Percentiles rank a stretch among this genome's conserved stretches.
Evolutionary conservation across 176 grass and related monocot species (phyloP).

Genomic region (Carex parvula): DNA sequence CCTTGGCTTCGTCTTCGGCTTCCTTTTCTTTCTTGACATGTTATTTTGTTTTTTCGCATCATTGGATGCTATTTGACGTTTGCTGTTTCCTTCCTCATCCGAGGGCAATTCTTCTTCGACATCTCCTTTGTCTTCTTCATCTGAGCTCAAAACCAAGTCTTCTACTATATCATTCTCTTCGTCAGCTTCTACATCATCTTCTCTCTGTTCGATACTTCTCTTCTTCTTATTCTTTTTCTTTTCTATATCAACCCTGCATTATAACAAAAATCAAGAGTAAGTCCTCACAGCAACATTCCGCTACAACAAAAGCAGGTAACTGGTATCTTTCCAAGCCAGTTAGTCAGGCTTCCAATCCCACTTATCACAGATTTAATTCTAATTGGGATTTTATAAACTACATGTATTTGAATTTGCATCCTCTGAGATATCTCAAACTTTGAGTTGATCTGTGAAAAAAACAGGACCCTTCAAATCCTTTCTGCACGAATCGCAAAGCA

Average conservation of each 20-base stretch:
- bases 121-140: slow-evolving; percentile 49
- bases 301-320: slow-evolving; percentile 5
- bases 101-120: slow-evolving; percentile 29
- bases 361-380: slow-evolving; percentile 8
- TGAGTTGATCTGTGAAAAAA: no score
- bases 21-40: slow-evolving; percentile 42
- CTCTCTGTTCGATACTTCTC: slow-evolving; percentile 52
- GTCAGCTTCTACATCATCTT: slow-evolving; percentile 32
- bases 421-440: no score
- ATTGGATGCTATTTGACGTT: slow-evolving; percentile 36
- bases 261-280: not conserved
- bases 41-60: slow-evolving; percentile 41
- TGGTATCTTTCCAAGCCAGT: not conserved
- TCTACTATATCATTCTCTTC: slow-evolving; percentile 70
- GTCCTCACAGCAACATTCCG: slow-evolving; percentile 12
- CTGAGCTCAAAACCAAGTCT: slow-evolving; percentile 84
- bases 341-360: not conserved
- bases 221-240: slow-evolving; percentile 68
- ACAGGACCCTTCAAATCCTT: no score
- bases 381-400: not conserved
- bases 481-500: no score
- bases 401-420: not conserved
- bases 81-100: slow-evolving; percentile 48
- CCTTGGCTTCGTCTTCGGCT: slow-evolving; percentile 39
- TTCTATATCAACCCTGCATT: slow-evolving; percentile 36